These are phyloP conservation scores for Microcyclospora pomicola DNA, from an alignment of 2,329 filamentous ascomycete species.

Conservation along the genomic window DNA sequence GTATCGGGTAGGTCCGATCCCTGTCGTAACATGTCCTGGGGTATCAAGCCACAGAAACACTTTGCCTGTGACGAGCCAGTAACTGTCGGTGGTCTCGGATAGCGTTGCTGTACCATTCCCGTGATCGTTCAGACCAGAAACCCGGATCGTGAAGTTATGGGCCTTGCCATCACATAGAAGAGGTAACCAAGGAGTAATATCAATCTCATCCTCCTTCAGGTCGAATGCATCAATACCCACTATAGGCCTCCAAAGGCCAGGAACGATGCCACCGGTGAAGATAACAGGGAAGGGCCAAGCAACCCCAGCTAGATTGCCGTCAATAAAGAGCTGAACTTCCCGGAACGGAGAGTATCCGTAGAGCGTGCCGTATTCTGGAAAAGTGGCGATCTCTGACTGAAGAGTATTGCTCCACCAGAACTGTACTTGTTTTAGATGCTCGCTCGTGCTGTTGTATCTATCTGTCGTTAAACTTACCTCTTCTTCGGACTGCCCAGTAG, in stretches of 20 bases:
- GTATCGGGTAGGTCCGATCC: slow-evolving; percentile 28
- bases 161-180: slow-evolving; percentile 49
- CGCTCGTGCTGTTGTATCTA: no score
- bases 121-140: slow-evolving; percentile 51
- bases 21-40: slow-evolving; percentile 36
- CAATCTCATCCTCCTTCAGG: slow-evolving; percentile 65
- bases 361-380: slow-evolving; percentile 41
- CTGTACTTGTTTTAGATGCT: slow-evolving; percentile 3
- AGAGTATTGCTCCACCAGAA: slow-evolving; percentile 78
- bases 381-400: slow-evolving; percentile 45
- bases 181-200: slow-evolving; percentile 64
- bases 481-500: slow-evolving; percentile 61
- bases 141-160: slow-evolving; percentile 55
- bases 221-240: slow-evolving; percentile 71
- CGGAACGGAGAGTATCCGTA: slow-evolving; percentile 61
- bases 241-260: slow-evolving; percentile 62
- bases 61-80: slow-evolving; percentile 68
- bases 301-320: slow-evolving; percentile 58
- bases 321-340: slow-evolving; percentile 64
- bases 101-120: slow-evolving; percentile 35
- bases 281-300: slow-evolving; percentile 73
- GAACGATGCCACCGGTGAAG: slow-evolving; percentile 68
- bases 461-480: slow-evolving; percentile 31
- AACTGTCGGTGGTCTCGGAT: slow-evolving; percentile 44
- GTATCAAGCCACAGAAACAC: slow-evolving; percentile 62